Conservation (phyloP, 805 yeast species). For the Ogataea methanolica region DNA sequence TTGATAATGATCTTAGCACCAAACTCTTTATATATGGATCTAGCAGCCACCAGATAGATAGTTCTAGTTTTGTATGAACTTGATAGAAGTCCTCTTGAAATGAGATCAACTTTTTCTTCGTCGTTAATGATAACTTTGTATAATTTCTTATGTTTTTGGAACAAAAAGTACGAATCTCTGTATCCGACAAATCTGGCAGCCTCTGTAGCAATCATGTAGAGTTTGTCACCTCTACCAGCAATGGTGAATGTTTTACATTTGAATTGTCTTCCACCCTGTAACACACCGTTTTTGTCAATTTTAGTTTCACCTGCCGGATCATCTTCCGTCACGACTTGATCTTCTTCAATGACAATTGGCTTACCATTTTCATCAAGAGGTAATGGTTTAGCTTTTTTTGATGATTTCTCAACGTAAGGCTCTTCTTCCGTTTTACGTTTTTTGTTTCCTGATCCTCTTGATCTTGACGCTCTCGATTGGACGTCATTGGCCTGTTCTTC, state of each 20-base stretch:
- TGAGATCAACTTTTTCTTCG: constrained; percentile 77
- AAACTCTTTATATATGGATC: constrained; percentile 84
- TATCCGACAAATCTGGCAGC: constrained; percentile 95
- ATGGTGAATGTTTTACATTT: constrained; percentile 67
- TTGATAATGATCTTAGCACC: constrained; percentile 80
- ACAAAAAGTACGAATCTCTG: constrained; percentile 83
- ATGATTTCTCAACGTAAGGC: constrained; percentile 20
- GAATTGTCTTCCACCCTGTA: constrained; percentile 70
- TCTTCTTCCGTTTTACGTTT: constrained; percentile 23
- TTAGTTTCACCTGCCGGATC: constrained; percentile 79
- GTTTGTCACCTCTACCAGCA: constrained; percentile 59
- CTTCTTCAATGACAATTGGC: constrained; percentile 58
- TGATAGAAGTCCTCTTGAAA: constrained; percentile 77
- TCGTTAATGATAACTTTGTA: constrained; percentile 70
- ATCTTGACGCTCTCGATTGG: constrained; percentile 20
- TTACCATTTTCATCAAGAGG: constrained; percentile 60
- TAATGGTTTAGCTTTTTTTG: constrained; percentile 28
- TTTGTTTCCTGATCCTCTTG: constrained; percentile 28
- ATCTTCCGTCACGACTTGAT: constrained; percentile 71
- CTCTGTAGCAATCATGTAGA: constrained; percentile 90
- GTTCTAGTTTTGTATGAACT: constrained; percentile 87
- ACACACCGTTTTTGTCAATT: constrained; percentile 60
- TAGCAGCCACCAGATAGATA: constrained; percentile 86
- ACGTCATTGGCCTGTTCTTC: constrained; percentile 19
- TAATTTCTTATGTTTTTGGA: constrained; percentile 77